Evolutionary conservation across 208 protist genomes (phyloP).

Genomic region (Jaenimonas drosophilae): DNA sequence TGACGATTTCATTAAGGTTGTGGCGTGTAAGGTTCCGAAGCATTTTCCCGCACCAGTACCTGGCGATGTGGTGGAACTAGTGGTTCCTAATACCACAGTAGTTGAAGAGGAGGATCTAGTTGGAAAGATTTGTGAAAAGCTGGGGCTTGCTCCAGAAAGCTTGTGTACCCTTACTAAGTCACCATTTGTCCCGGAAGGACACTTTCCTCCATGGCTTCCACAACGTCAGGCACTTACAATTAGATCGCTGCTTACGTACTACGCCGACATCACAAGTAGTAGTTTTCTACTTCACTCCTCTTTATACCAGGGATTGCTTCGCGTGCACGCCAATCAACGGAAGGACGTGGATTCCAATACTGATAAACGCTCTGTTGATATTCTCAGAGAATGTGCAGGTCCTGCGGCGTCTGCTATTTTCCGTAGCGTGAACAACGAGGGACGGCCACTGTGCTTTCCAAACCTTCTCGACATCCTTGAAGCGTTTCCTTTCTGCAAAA

Average conservation of each 20-base stretch:
- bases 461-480: conserved; percentile 57
- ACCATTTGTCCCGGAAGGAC: conserved; percentile 65
- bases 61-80: conserved; percentile 30
- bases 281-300: conserved; percentile 63
- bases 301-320: conserved; percentile 66
- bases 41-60: neutral
- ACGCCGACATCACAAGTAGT: conserved; percentile 74
- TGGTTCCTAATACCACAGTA: conserved; percentile 39
- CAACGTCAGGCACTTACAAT: conserved; percentile 46
- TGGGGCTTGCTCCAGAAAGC: conserved; percentile 31
- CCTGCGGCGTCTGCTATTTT: conserved; percentile 35
- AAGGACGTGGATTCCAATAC: conserved; percentile 3
- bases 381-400: conserved; percentile 16
- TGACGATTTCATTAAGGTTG: no score
- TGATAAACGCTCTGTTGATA: conserved; percentile 2
- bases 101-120: conserved; percentile 23
- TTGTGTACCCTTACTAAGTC: conserved; percentile 65
- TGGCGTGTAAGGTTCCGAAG: no score
- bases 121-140: conserved; percentile 33
- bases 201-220: conserved; percentile 79
- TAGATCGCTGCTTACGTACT: conserved; percentile 52
- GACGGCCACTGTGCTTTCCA: conserved; percentile 54
- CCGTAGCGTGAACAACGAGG: conserved; percentile 34
- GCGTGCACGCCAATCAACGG: conserved; percentile 27
- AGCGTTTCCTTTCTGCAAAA: conserved; percentile 52